These are phyloP conservation scores for Symmetrospora coprosmae DNA, from an alignment of 768 basidiomycete species.

Conservation along the genomic window DNA sequence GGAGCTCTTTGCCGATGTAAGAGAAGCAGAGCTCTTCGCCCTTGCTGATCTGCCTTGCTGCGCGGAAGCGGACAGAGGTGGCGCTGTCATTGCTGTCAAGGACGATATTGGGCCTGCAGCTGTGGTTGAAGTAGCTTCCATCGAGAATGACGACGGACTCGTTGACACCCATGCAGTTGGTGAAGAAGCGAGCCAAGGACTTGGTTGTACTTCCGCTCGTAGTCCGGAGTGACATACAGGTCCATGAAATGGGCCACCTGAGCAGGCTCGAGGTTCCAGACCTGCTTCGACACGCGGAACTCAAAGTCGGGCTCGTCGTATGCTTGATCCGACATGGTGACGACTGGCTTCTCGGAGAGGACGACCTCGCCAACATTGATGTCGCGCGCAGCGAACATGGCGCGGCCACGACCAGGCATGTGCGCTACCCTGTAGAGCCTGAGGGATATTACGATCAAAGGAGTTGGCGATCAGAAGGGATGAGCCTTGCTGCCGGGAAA, in stretches of 20 bases:
- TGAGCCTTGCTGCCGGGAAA: no score
- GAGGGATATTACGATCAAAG: no score
- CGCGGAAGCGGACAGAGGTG: background rate
- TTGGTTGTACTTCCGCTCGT: background rate
- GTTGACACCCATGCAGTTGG: background rate
- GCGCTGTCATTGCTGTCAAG: background rate
- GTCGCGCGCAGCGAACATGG: background rate
- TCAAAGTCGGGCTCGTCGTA: background rate
- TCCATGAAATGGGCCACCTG: background rate
- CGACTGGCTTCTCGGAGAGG: background rate
- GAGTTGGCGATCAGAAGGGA: no score
- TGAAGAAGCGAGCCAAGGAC: background rate
- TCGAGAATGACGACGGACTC: background rate
- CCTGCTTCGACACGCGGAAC: background rate
- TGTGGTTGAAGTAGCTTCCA: background rate
- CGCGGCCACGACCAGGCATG: conserved; percentile 6
- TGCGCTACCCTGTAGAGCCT: no score
- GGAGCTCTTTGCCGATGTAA: no score
- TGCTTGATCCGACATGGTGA: background rate
- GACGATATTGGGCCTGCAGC: background rate
- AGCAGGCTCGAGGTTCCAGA: background rate
- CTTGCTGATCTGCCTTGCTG: background rate
- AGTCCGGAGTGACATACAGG: background rate
- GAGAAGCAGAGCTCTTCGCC: conserved; percentile 8
- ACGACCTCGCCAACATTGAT: background rate